Conservation (phyloP, 192 early-diverging fungal species). For the Linnemannia elongata region DNA sequence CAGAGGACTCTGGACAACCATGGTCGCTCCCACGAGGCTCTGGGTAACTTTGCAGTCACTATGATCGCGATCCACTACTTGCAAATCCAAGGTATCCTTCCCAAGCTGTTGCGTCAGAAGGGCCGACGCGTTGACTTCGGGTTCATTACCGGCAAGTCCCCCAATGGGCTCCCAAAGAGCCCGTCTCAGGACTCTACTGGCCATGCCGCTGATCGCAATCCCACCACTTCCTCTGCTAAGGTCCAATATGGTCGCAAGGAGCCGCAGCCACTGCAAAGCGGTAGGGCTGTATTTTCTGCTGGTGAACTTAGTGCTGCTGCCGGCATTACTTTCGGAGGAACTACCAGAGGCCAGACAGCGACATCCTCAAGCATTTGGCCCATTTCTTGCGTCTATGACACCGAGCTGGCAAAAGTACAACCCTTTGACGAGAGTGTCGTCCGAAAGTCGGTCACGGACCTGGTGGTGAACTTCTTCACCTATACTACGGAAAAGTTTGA, state of each 20-base stretch:
- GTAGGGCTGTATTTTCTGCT: no score
- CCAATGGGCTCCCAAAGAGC: background rate
- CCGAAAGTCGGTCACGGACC: background rate
- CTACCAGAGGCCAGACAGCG: background rate
- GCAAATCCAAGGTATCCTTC: background rate
- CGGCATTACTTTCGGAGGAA: background rate
- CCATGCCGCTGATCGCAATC: no score
- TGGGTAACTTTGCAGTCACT: background rate
- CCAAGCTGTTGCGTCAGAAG: background rate
- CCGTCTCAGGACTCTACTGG: no score
- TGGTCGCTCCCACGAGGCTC: background rate
- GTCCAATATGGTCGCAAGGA: no score
- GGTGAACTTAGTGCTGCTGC: no score
- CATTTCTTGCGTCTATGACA: background rate
- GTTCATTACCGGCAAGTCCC: background rate
- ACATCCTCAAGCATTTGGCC: background rate
- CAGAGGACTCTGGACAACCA: background rate
- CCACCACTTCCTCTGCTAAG: no score
- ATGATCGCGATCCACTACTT: constrained; percentile 9
- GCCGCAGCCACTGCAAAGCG: no score
- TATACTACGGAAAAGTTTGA: background rate
- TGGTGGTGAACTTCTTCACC: background rate
- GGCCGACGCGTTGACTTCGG: background rate
- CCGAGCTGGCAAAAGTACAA: background rate
- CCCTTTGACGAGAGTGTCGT: background rate